These are phyloP conservation scores for Flaveria brownii DNA, from an alignment of 129 eudicot species.

Conservation along the genomic window DNA sequence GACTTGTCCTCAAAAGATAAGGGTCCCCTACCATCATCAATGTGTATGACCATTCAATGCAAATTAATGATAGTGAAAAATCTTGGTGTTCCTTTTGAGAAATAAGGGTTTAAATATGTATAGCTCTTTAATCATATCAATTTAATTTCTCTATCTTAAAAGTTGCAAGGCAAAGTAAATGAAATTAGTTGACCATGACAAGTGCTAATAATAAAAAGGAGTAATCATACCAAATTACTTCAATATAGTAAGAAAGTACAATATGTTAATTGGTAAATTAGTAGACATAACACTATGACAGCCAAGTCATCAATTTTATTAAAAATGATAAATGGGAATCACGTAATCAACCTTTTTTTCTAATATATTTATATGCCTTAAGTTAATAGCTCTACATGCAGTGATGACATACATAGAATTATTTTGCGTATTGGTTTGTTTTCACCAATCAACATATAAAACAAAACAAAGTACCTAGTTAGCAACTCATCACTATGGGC, in stretches of 20 bases:
- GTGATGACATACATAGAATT: too few species aligned
- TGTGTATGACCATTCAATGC: constrained; percentile 4
- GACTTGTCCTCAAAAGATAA: not conserved
- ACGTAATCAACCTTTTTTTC: too few species aligned
- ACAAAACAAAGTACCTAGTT: too few species aligned
- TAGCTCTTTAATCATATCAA: not conserved
- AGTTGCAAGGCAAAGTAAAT: not conserved
- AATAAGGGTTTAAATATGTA: not conserved
- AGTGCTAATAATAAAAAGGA: not conserved
- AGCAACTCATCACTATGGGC: too few species aligned
- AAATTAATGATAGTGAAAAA: not conserved
- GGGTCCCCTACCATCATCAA: constrained; percentile 5
- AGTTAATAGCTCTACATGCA: too few species aligned
- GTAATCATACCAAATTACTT: not conserved
- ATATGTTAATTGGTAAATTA: not conserved
- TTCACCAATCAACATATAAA: too few species aligned
- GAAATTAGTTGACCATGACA: constrained; percentile 11
- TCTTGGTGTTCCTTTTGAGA: not conserved
- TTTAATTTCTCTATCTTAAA: not conserved
- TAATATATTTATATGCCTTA: not conserved
- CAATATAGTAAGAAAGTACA: not conserved
- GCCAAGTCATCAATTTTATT: not conserved
- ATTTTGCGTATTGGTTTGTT: too few species aligned
- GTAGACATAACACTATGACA: not conserved
- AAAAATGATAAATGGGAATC: too few species aligned